Base-by-base conservation (phyloP, 495 filamentous ascomycete genomes). In the Lasiosphaeria hispida region DNA sequence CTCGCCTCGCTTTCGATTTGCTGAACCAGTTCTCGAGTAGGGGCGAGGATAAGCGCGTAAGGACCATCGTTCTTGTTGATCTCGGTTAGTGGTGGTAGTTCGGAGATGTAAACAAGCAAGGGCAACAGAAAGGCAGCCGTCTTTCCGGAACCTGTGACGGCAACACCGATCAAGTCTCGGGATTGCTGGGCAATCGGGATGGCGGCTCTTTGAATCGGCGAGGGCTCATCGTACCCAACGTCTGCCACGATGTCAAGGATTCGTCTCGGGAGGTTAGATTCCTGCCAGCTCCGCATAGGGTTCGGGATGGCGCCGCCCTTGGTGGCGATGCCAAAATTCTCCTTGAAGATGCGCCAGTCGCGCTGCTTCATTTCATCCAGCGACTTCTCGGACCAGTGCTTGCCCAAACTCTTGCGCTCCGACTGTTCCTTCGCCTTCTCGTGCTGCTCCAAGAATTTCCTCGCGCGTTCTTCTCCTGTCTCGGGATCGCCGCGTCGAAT, bases 341-440 rank as follows among this genome's bases (percentile, higher is more conserved):
- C 95, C 77, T 97, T 97, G 82, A 99, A 96, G 63, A 99, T 97
- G 68, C 94, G 89, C 95, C 95, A 99, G 70, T 99, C 94, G 66
- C 94, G 81, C 77, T 97, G 92, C 61, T 91, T 90, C 94, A 99
- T 99, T 64, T 94, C 88, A 13, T 94, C 90, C 64, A 99, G 72
- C 58, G 80, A 86, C 84, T 99, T 99, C 74, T 97, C 92, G 45
- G 90, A 95, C 95, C 95, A 99, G 72, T 99, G 95, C 75, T 94
- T 94, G 7, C 87, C 84, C 45, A 87, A 80, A 10, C 68, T 75
- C 57, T 91, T 90, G 63, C 96, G 91, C 61, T 85, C 85, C 49
- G 86, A 75, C 48, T 88, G 81, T 75, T 97, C 88, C 62, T 77
- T 78, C 37, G 63, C 75, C 38, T 70, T 69, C 47, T 71, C 68